A percentile compares a stretch with the other conserved stretches of the same genome.
These are phyloP conservation scores for Grosmannia huntii DNA, from an alignment of 2,329 filamentous ascomycete species.

Conservation along the genomic window DNA sequence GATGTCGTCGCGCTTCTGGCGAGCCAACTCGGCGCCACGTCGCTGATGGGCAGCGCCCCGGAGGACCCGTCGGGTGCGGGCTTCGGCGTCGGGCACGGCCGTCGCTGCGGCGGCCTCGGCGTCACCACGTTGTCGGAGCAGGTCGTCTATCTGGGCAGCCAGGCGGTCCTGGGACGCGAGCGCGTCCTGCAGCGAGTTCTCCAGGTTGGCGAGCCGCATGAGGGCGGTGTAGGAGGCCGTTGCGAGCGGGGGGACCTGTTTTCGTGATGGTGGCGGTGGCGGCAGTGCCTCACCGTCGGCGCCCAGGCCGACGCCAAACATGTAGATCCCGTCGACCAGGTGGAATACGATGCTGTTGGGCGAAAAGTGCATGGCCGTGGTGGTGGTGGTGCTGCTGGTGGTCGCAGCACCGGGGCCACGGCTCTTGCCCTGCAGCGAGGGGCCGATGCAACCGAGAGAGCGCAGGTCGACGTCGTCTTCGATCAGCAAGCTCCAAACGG, in stretches of 20 bases:
- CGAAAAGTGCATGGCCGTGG: slow-evolving; percentile 48
- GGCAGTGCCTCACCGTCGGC: not conserved
- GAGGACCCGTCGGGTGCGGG: slow-evolving; percentile 32
- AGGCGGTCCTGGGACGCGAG: slow-evolving; percentile 63
- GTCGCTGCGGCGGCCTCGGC: slow-evolving; percentile 18
- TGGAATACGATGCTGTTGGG: slow-evolving; percentile 77
- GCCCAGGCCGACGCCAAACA: slow-evolving; percentile 17
- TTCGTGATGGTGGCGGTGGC: slow-evolving; percentile 25
- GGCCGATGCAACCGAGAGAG: slow-evolving; percentile 67
- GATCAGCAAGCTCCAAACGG: slow-evolving; percentile 49
- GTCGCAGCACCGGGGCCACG: not conserved
- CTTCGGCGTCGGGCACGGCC: slow-evolving; percentile 33
- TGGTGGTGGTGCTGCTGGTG: not conserved
- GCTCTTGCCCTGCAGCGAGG: slow-evolving; percentile 40
- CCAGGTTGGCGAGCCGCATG: slow-evolving; percentile 77
- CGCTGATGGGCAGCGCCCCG: slow-evolving; percentile 50
- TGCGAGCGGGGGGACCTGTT: slow-evolving; percentile 35
- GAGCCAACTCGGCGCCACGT: slow-evolving; percentile 49
- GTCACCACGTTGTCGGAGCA: slow-evolving; percentile 27
- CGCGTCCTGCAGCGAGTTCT: slow-evolving; percentile 84
- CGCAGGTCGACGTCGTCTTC: slow-evolving; percentile 61
- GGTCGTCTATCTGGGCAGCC: slow-evolving; percentile 61
- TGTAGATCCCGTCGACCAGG: slow-evolving; percentile 77
- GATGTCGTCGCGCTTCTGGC: slow-evolving; percentile 54
- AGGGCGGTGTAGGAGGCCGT: slow-evolving; percentile 79